phyloP scores from a whole-genome alignment of 2,329 filamentous ascomycete species.

The Teratosphaeria gauchensis region DNA sequence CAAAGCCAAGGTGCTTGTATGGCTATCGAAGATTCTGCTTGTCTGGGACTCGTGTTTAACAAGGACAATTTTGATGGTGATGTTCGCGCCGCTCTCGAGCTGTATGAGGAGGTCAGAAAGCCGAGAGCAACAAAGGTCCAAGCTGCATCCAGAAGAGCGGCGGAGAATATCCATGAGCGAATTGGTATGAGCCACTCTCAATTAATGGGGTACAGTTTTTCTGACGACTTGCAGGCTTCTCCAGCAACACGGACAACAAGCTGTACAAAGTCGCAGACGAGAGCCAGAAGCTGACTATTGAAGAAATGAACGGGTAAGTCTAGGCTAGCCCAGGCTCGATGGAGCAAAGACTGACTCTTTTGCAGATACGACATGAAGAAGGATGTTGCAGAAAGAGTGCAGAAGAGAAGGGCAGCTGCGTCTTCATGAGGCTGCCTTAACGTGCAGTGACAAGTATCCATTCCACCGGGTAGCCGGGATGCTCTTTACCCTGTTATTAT shows the following conservation, averaged over 20 bases:
- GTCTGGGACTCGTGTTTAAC: conserved; percentile 52
- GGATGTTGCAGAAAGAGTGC: background rate
- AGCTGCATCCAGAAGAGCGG: conserved; percentile 24
- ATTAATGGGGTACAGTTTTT: background rate
- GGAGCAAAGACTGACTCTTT: background rate
- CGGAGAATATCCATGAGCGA: conserved; percentile 31
- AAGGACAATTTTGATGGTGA: conserved; percentile 32
- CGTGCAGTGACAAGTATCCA: background rate
- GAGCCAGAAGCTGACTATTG: conserved; percentile 52
- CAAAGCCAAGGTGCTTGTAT: conserved; percentile 61
- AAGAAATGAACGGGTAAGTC: conserved; percentile 53
- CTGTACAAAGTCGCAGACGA: conserved; percentile 54
- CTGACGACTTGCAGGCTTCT: conserved; percentile 40
- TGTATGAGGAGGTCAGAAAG: conserved; percentile 29
- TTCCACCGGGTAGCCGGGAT: background rate
- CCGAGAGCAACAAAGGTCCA: conserved; percentile 31
- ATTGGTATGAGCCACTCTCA: conserved; percentile 28
- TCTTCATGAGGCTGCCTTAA: background rate
- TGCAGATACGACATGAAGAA: conserved; percentile 1
- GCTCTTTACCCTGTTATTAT: background rate
- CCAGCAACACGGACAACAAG: conserved; percentile 44
- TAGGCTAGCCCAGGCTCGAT: background rate
- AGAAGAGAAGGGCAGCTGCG: background rate
- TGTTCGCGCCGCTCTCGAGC: conserved; percentile 22
- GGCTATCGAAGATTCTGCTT: conserved; percentile 58